phyloP scores from a whole-genome alignment of 176 grass and related monocot genomes.

The Musa troglodytarum region DNA sequence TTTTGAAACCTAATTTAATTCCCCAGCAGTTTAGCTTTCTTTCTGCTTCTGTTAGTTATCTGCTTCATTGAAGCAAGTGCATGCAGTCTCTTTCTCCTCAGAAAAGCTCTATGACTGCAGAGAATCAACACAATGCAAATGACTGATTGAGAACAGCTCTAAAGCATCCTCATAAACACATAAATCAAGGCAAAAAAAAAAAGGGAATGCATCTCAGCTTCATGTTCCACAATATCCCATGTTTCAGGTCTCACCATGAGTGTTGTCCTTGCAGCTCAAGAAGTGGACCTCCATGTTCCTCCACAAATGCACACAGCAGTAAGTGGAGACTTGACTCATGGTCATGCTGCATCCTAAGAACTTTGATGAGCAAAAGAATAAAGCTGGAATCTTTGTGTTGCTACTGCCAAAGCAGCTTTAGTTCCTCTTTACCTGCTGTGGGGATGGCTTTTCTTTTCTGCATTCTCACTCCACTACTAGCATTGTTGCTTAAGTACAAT shows the following conservation, averaged over 20 bases:
- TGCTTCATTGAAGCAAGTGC: too few relatives aligned
- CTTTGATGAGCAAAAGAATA: not conserved
- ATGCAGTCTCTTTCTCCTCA: too few relatives aligned
- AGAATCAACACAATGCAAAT: too few relatives aligned
- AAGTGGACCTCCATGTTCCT: not conserved
- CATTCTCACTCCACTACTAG: not conserved
- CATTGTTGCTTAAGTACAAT: too few relatives aligned
- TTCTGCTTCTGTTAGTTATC: too few relatives aligned
- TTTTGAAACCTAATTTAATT: too few relatives aligned
- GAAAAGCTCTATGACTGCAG: too few relatives aligned
- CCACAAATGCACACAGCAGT: not conserved
- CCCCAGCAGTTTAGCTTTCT: too few relatives aligned
- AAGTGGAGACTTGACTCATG: not conserved
- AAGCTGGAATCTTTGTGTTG: conserved; percentile 9
- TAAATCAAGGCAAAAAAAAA: too few relatives aligned
- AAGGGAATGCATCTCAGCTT: too few relatives aligned
- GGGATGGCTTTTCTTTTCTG: not conserved
- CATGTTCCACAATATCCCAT: not conserved
- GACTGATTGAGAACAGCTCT: too few relatives aligned
- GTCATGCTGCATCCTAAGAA: not conserved
- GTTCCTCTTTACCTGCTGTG: not conserved
- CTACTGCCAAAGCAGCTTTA: conserved; percentile 3
- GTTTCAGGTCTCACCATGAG: not conserved
- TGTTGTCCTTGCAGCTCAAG: not conserved
- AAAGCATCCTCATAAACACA: too few relatives aligned